phyloP scores from a whole-genome alignment of 1,139 yeast genomes.

The Yamadazyma triangularis region DNA sequence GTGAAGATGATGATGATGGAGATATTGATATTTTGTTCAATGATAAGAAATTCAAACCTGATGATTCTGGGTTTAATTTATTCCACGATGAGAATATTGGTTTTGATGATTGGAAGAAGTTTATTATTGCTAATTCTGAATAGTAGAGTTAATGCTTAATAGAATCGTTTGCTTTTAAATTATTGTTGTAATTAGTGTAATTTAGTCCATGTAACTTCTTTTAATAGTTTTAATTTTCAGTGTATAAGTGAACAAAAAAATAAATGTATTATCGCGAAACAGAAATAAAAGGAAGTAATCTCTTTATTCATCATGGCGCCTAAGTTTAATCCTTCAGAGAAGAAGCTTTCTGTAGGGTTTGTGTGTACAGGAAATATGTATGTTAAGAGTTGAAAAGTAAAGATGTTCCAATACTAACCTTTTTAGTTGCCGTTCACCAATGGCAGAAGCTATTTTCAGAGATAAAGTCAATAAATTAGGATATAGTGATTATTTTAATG shows the following conservation, averaged over 20 bases:
- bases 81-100: constrained; percentile 30
- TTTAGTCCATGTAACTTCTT: no score
- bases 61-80: constrained; percentile 18
- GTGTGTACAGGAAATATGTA: constrained; percentile 91
- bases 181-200: no score
- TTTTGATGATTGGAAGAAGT: constrained; percentile 38
- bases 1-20: constrained; percentile 22
- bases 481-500: constrained; percentile 34
- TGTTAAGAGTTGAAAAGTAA: constrained; percentile 18
- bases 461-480: constrained; percentile 55
- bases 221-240: no score
- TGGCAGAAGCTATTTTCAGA: constrained; percentile 93
- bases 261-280: no score
- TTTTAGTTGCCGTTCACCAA: constrained; percentile 86
- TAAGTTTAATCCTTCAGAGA: background rate
- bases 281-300: no score
- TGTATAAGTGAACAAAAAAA: no score
- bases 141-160: no score
- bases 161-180: no score
- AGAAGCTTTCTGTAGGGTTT: constrained; percentile 66
- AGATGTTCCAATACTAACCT: constrained; percentile 10
- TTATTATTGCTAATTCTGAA: constrained; percentile 1
- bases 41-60: constrained; percentile 30
- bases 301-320: background rate
- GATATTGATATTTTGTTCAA: constrained; percentile 31